These are phyloP conservation scores for Paramecium biaurelia DNA, from an alignment of 73 alveolate species.

Conservation along the genomic window DNA sequence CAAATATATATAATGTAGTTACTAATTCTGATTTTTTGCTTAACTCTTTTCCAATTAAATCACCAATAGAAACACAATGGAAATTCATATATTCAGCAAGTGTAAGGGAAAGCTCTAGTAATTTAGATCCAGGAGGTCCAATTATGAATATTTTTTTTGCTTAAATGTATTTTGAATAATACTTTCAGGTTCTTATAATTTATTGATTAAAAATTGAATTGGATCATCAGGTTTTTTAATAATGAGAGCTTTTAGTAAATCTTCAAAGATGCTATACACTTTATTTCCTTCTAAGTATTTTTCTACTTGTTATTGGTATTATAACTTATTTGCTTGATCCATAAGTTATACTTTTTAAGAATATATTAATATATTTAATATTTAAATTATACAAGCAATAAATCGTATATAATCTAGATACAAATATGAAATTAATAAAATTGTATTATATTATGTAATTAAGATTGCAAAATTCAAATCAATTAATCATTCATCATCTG, in stretches of 20 bases:
- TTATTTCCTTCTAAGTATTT: conserved; percentile 86
- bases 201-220: conserved; percentile 79
- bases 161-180: conserved; percentile 8
- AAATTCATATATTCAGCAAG: conserved; percentile 78
- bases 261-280: conserved; percentile 89
- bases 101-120: conserved; percentile 77
- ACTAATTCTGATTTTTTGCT: conserved; percentile 76
- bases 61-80: conserved; percentile 77
- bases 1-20: conserved; percentile 38
- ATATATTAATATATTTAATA: neutral
- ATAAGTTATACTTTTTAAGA: conserved; percentile 54
- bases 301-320: conserved; percentile 84
- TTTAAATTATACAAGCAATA: neutral
- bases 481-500: neutral
- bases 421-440: too few species aligned
- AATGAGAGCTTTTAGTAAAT: conserved; percentile 81
- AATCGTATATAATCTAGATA: too few species aligned
- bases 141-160: conserved; percentile 88
- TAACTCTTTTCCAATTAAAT: conserved; percentile 83
- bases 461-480: neutral
- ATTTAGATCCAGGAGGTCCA: conserved; percentile 90
- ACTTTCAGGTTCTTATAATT: conserved; percentile 73
- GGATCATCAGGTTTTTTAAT: conserved; percentile 95
- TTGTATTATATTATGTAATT: neutral
- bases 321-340: conserved; percentile 84